Conservation (phyloP, 1,284 basidiomycete genomes). For the Baeospora myosura region DNA sequence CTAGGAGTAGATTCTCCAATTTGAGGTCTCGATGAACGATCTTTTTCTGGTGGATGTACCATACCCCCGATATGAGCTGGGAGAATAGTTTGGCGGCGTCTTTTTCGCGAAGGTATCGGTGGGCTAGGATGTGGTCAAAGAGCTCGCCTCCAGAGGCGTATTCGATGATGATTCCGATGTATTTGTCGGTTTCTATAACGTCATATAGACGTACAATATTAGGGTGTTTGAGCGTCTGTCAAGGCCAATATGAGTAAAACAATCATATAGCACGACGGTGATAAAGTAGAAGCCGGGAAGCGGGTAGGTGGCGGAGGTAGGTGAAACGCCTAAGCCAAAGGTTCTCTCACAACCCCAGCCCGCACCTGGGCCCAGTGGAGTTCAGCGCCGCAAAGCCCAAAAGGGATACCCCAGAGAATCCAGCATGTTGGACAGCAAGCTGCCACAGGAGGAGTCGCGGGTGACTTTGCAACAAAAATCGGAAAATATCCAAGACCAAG, state of each 20-base stretch:
- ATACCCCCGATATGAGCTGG: slow-evolving; percentile 97
- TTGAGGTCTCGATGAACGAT: slow-evolving; percentile 99
- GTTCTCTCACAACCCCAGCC: too few relatives aligned
- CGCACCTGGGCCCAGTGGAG: too few relatives aligned
- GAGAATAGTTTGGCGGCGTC: slow-evolving; percentile 96
- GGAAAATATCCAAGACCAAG: slow-evolving; percentile 11
- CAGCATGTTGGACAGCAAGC: too few relatives aligned
- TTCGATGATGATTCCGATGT: slow-evolving; percentile 98
- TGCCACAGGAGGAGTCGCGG: too few relatives aligned
- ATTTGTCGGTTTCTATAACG: slow-evolving; percentile 99
- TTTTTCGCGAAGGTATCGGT: slow-evolving; percentile 92
- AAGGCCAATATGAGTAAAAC: too few relatives aligned
- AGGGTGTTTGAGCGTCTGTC: slow-evolving; percentile 87
- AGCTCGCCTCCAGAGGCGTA: slow-evolving; percentile 98
- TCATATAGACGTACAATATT: slow-evolving; percentile 99
- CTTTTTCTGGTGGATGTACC: slow-evolving; percentile 98
- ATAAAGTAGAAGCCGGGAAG: slow-evolving; percentile 1
- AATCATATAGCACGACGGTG: neutral
- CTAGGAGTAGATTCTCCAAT: slow-evolving; percentile 94
- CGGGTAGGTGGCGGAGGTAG: slow-evolving; percentile 3
- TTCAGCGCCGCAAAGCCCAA: too few relatives aligned
- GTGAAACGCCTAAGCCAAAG: neutral
- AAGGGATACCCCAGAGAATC: too few relatives aligned
- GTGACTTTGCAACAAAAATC: slow-evolving; percentile 8
- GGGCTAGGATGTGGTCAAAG: slow-evolving; percentile 98